A percentile compares a stretch with the other conserved stretches of the same genome.
phyloP scores from a whole-genome alignment of 805 yeast genomes.

The Pichia membranifaciens region DNA sequence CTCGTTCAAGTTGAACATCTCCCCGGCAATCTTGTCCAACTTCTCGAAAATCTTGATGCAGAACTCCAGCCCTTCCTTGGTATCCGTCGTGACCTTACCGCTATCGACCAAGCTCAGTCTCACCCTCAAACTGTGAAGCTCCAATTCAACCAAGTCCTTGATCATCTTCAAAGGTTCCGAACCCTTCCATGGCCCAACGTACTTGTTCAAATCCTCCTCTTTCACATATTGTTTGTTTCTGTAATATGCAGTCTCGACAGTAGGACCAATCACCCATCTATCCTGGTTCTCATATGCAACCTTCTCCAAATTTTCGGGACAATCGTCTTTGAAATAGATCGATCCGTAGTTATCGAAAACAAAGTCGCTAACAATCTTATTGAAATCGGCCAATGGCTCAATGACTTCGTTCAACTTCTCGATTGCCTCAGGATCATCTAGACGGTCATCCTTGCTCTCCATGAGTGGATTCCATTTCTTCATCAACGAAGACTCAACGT shows the following conservation, averaged over 20 bases:
- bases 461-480: conserved; percentile 83
- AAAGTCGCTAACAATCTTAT: conserved; percentile 30
- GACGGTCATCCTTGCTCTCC: conserved; percentile 38
- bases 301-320: conserved; percentile 27
- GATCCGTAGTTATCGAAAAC: conserved; percentile 76
- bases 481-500: conserved; percentile 65
- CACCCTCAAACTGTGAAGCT: conserved; percentile 52
- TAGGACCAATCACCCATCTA: conserved; percentile 91
- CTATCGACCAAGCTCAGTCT: conserved; percentile 52
- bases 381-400: conserved; percentile 59
- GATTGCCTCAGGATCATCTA: conserved; percentile 43
- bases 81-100: conserved; percentile 41
- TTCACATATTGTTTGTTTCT: conserved; percentile 54
- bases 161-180: conserved; percentile 57
- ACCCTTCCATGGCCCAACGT: conserved; percentile 74
- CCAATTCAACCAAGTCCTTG: conserved; percentile 56
- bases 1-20: conserved; percentile 50
- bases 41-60: conserved; percentile 60
- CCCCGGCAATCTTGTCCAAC: conserved; percentile 49
- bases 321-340: conserved; percentile 71
- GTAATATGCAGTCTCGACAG: conserved; percentile 73
- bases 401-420: conserved; percentile 54
- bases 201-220: conserved; percentile 42
- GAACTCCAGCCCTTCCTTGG: conserved; percentile 37
- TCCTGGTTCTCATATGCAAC: conserved; percentile 59